Percentiles rank a stretch among this genome's conserved stretches.
phyloP scores from a whole-genome alignment of 23 red algal genomes.

The Chondrus crispus region DNA sequence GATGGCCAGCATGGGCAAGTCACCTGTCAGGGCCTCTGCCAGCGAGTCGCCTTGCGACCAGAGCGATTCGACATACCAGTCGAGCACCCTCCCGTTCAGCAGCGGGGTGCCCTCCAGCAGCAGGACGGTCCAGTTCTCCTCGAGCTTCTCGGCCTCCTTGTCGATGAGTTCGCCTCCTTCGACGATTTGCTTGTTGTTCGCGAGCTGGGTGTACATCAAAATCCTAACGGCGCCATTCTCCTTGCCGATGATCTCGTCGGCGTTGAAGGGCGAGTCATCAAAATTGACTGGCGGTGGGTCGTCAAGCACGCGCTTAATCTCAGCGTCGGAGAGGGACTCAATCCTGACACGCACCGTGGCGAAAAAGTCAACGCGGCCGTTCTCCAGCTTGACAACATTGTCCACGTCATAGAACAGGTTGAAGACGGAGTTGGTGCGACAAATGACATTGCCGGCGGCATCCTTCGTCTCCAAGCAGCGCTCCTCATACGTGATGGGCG shows the following conservation, averaged over 20 bases:
- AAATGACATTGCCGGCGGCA: not conserved
- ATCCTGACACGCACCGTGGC: constrained; percentile 34
- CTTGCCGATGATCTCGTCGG: constrained; percentile 23
- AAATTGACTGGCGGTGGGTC: not conserved
- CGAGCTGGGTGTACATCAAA: constrained; percentile 19
- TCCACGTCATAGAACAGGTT: constrained; percentile 42
- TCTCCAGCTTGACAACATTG: not conserved
- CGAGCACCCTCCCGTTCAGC: not conserved
- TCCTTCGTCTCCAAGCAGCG: constrained; percentile 35
- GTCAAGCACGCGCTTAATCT: constrained; percentile 35
- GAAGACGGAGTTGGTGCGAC: constrained; percentile 20
- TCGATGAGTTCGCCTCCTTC: constrained; percentile 58
- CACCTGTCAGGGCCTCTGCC: constrained; percentile 32
- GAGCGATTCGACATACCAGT: constrained; percentile 22
- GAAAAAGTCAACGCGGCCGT: constrained; percentile 53
- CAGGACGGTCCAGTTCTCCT: constrained; percentile 43
- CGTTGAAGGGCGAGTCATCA: constrained; percentile 22
- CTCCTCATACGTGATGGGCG: constrained; percentile 18
- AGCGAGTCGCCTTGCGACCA: constrained; percentile 42
- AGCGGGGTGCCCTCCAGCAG: constrained; percentile 16
- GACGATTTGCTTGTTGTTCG: constrained; percentile 39
- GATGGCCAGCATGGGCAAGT: constrained; percentile 41
- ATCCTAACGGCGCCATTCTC: not conserved
- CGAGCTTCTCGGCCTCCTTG: constrained; percentile 36
- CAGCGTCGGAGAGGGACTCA: not conserved